Evolutionary conservation across 345 rosid genomes (phyloP), one percentile per base, ranked within the genome.

Genomic region (Gossypium mustelinum): DNA sequence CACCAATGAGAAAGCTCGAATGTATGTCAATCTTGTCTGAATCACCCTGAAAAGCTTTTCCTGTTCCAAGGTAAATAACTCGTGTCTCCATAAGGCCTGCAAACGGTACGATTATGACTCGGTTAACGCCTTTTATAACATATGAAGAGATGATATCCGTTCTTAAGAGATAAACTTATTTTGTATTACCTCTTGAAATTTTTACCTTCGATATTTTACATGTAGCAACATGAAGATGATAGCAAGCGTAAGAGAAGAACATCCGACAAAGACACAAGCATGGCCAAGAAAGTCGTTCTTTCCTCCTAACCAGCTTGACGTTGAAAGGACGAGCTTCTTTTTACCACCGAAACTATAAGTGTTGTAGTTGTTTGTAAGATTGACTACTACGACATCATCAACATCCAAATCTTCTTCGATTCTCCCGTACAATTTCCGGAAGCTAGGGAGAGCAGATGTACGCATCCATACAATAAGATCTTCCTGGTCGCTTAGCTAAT

Each of bases 391-490:
- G 10, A 83, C 78, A 45, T 85, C 92, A 62, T 85, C 89, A 45
- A 68, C 90, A 47, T 87, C 83, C 81, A 92, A 77, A 65, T 92
- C 92, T 76, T 86, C 89, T 84, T 90, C 97, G 43, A 92, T 90
- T 83, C 88, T 81, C 71, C 97, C 97, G 73, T 90, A 92, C 71
- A 92, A 44, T 81, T 92, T 92, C 60, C 90, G 79, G 80, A 92
- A 92, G 86, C 89, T 87, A 65, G 93, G 92, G 18, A 88, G 81
- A 44, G 97, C 97, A 79, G 97, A 86, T 75, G 90, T 86, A 39
- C 94, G 88, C 95, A 92, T 90, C 97, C 97, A 90, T 34, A 92
- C 88, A 3, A 92, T 87, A 54, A 92, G 87, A 83, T 92, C 97
- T 85, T 92, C 97, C 81, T 92, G 93, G 70, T 89, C 85, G 47